phyloP scores from a whole-genome alignment of 176 grass and related monocot species.

The Raddia guianensis region DNA sequence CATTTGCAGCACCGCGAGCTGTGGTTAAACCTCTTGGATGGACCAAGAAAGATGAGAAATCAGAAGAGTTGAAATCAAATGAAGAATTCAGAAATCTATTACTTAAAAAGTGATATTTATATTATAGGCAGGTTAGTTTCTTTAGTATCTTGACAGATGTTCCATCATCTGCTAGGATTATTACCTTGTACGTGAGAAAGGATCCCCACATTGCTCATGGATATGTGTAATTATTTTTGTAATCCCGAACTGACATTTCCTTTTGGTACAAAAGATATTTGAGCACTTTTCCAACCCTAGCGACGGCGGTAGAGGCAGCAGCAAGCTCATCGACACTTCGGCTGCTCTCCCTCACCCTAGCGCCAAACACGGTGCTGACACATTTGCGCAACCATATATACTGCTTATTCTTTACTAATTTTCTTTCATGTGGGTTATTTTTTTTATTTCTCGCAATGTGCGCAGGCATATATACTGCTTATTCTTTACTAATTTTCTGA shows the following conservation, averaged over 20 bases:
- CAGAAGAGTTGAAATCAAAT: constrained; percentile 83
- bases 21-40: constrained; percentile 72
- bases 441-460: too few relatives aligned
- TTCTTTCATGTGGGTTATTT: too few relatives aligned
- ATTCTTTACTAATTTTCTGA: too few relatives aligned
- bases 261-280: not conserved
- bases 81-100: constrained; percentile 85
- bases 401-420: too few relatives aligned
- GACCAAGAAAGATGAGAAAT: constrained; percentile 59
- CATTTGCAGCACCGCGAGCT: constrained; percentile 68
- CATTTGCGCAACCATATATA: too few relatives aligned
- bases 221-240: not conserved
- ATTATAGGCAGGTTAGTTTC: constrained; percentile 34
- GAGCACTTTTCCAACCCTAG: too few relatives aligned
- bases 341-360: too few relatives aligned
- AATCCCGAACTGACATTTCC: not conserved
- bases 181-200: constrained; percentile 6
- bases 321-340: too few relatives aligned
- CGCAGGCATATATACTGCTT: too few relatives aligned
- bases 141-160: not conserved
- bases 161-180: not conserved
- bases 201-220: not conserved
- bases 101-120: constrained; percentile 72
- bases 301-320: too few relatives aligned
- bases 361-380: too few relatives aligned